A percentile compares a stretch with the other conserved stretches of the same genome.
These are phyloP conservation scores for Saturnispora hagleri DNA, from an alignment of 805 yeast species.

Conservation along the genomic window DNA sequence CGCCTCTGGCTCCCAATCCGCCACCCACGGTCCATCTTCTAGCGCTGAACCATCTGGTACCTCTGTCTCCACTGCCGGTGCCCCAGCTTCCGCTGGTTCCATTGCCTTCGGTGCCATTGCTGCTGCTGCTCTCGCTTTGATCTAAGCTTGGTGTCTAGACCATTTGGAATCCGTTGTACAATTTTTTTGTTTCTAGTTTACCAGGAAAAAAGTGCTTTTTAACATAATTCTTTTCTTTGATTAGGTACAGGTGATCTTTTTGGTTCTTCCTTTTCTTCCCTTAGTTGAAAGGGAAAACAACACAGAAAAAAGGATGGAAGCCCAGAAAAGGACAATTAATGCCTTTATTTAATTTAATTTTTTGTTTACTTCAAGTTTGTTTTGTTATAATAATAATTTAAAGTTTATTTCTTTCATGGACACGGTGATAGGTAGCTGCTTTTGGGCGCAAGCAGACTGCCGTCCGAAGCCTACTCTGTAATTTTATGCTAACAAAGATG, in stretches of 20 bases:
- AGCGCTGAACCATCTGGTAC: conserved; percentile 40
- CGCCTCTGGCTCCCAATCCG: conserved; percentile 33
- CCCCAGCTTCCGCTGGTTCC: conserved; percentile 43
- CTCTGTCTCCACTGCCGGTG: conserved; percentile 37
- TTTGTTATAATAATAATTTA: neutral
- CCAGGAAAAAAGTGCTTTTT: neutral
- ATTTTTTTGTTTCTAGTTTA: no score
- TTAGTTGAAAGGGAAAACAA: neutral
- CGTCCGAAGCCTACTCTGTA: no score
- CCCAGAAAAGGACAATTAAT: neutral
- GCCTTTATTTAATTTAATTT: neutral
- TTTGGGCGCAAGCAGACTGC: no score
- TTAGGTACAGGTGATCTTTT: neutral
- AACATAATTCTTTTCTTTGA: neutral
- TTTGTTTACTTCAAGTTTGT: neutral
- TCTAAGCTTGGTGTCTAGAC: conserved; percentile 19
- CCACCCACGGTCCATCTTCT: conserved; percentile 28
- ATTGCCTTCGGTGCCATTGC: conserved; percentile 77
- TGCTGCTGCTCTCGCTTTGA: conserved; percentile 63
- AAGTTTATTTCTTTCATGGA: neutral
- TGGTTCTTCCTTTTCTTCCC: neutral
- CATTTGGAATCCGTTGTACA: no score
- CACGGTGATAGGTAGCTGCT: no score
- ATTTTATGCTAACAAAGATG: no score
- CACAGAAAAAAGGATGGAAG: neutral